phyloP scores from a whole-genome alignment of 768 basidiomycete genomes.

The Psilocybe subaeruginosa region DNA sequence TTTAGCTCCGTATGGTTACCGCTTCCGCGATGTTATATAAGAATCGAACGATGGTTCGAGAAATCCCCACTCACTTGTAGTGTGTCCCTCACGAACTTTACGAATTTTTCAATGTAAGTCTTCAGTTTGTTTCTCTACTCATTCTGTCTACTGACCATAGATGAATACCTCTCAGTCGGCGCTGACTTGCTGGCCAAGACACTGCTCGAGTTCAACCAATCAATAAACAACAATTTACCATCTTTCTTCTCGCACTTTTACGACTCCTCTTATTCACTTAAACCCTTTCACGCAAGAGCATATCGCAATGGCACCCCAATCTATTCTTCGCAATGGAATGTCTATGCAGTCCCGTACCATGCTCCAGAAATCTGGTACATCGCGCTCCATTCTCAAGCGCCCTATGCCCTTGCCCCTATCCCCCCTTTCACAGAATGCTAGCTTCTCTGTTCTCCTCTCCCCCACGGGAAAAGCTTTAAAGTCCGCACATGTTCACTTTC shows the following conservation, averaged over 20 bases:
- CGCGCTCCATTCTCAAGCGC: slow-evolving; percentile 42
- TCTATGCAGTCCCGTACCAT: slow-evolving; percentile 34
- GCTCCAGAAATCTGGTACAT: slow-evolving; percentile 28
- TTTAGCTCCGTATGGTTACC: slow-evolving; percentile 25
- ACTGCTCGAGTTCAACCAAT: slow-evolving; percentile 36
- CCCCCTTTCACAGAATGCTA: slow-evolving; percentile 31
- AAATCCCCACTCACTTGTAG: slow-evolving; percentile 27
- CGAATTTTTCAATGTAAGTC: slow-evolving; percentile 23
- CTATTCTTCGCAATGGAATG: slow-evolving; percentile 37
- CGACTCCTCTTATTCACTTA: slow-evolving; percentile 11
- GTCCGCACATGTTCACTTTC: slow-evolving; percentile 67
- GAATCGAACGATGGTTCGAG: neutral
- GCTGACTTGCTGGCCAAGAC: slow-evolving; percentile 53
- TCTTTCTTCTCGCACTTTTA: slow-evolving; percentile 12
- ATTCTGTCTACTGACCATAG: slow-evolving; percentile 6
- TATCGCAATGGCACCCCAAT: slow-evolving; percentile 37
- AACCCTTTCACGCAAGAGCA: slow-evolving; percentile 20
- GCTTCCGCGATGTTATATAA: slow-evolving; percentile 21
- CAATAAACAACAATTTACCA: slow-evolving; percentile 18
- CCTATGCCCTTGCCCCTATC: slow-evolving; percentile 40
- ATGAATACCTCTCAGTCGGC: slow-evolving; percentile 21
- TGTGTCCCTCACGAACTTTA: slow-evolving; percentile 30
- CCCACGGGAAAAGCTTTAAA: slow-evolving; percentile 26
- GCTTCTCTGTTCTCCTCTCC: slow-evolving; percentile 34
- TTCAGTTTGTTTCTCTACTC: neutral